A percentile compares a stretch with the other conserved stretches of the same genome.
phyloP scores from a whole-genome alignment of 1,139 yeast genomes.

The Suhomyces choctaworum region DNA sequence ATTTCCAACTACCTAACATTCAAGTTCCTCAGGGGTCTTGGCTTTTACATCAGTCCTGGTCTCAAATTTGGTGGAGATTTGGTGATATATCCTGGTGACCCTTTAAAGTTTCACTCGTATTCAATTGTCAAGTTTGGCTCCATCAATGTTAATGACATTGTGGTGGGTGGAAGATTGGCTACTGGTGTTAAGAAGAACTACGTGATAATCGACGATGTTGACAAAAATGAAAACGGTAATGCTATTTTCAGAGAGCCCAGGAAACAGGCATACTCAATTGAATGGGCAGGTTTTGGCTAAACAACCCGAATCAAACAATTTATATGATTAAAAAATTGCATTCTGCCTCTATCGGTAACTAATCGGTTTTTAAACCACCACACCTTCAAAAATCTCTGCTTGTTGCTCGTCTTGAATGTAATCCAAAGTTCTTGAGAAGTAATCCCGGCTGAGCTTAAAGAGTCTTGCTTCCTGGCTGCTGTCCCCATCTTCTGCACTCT shows the following conservation, averaged over 20 bases:
- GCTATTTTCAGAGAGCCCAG: constrained; percentile 14
- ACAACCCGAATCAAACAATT: too few relatives aligned
- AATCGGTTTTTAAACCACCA: constrained; percentile 14
- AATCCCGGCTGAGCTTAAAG: constrained; percentile 30
- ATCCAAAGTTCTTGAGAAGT: constrained; percentile 65
- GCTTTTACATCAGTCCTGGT: constrained; percentile 75
- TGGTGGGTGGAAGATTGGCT: constrained; percentile 86
- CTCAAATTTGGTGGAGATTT: constrained; percentile 87
- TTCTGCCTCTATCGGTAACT: too few relatives aligned
- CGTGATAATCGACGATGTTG: constrained; percentile 56
- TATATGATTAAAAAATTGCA: too few relatives aligned
- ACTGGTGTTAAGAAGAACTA: constrained; percentile 90
- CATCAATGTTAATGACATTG: constrained; percentile 53
- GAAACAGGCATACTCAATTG: constrained; percentile 56
- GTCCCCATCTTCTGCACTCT: constrained; percentile 20
- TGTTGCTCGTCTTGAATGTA: constrained; percentile 72
- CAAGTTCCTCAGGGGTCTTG: constrained; percentile 43
- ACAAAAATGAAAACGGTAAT: constrained; percentile 4
- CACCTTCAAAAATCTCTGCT: constrained; percentile 52
- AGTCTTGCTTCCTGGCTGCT: constrained; percentile 38
- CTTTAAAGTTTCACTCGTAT: constrained; percentile 86
- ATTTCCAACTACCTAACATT: constrained; percentile 13
- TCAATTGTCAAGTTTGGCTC: constrained; percentile 63
- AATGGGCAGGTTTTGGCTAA: constrained; percentile 82
- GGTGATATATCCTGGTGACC: constrained; percentile 94